A percentile compares a stretch with the other conserved stretches of the same genome.
Evolutionary conservation across 1,139 yeast genomes (phyloP).

Genomic region (Hyphopichia wangnamkhiaoensis): DNA sequence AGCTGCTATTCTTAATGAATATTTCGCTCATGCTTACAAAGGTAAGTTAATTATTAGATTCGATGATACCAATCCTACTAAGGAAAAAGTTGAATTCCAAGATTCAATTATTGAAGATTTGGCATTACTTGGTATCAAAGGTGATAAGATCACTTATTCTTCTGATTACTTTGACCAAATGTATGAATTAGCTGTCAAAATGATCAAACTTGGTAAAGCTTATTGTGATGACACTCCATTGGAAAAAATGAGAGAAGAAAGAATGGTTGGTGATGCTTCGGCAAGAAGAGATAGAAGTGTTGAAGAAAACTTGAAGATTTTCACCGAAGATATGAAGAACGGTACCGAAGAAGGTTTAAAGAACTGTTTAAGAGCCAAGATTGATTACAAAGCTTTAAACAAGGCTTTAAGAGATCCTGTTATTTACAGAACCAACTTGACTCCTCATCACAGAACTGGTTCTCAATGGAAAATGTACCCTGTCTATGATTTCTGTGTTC

Average conservation of each 20-base stretch:
- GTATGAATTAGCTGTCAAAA: constrained; percentile 79
- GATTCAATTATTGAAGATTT: constrained; percentile 91
- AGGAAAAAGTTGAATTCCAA: constrained; percentile 91
- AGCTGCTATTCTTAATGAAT: constrained; percentile 93
- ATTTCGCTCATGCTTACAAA: constrained; percentile 89
- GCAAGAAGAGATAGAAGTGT: constrained; percentile 87
- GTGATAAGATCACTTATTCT: constrained; percentile 82
- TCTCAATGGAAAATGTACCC: constrained; percentile 92
- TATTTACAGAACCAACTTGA: constrained; percentile 90
- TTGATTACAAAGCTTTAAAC: constrained; percentile 85
- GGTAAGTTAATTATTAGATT: constrained; percentile 94
- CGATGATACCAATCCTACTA: constrained; percentile 96
- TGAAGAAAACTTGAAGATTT: constrained; percentile 84
- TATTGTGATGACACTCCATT: constrained; percentile 95
- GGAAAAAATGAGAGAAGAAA: constrained; percentile 95
- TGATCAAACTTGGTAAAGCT: constrained; percentile 94
- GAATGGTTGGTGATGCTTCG: constrained; percentile 94
- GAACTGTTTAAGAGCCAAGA: constrained; percentile 93
- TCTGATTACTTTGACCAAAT: constrained; percentile 89
- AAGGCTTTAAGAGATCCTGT: constrained; percentile 97
- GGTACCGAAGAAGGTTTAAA: constrained; percentile 89
- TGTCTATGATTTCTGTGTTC: constrained; percentile 97
- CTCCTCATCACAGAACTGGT: constrained; percentile 98
- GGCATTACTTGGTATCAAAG: constrained; percentile 84
- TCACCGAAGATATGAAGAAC: constrained; percentile 86